phyloP scores from a whole-genome alignment of 140 eudicot genomes.

The Anethum foeniculum region DNA sequence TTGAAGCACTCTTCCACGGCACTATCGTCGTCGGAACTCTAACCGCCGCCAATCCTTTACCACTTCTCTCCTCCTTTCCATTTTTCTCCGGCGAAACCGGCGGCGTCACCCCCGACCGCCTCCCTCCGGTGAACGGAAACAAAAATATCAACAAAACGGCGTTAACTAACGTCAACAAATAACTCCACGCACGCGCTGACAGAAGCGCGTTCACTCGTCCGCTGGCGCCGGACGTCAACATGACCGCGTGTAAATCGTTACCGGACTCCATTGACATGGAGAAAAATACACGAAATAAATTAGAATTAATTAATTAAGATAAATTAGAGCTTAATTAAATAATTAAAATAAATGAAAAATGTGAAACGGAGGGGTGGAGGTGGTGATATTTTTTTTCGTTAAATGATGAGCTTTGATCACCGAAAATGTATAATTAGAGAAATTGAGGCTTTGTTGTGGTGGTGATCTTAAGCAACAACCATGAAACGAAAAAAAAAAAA shows the following conservation, averaged over 20 bases:
- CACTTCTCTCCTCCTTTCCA: constrained; percentile 16
- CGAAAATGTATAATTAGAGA: neutral
- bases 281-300: neutral
- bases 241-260: constrained; percentile 20
- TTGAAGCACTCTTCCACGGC: constrained; percentile 39
- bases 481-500: neutral
- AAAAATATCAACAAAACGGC: constrained; percentile 43
- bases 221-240: constrained; percentile 66
- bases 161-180: constrained; percentile 37
- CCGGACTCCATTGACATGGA: constrained; percentile 19
- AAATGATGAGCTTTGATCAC: constrained; percentile 5
- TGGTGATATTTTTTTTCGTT: neutral
- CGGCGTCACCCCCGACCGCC: constrained; percentile 18
- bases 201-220: constrained; percentile 64
- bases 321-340: neutral
- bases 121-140: constrained; percentile 58
- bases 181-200: constrained; percentile 43
- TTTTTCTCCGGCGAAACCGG: constrained; percentile 21
- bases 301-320: neutral
- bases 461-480: constrained; percentile 11
- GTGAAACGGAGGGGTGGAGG: neutral
- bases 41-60: constrained; percentile 24
- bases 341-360: neutral
- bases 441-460: neutral
- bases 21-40: constrained; percentile 56